Base-by-base conservation (phyloP, 305 asterid species). In the Fraxinus albicans region DNA sequence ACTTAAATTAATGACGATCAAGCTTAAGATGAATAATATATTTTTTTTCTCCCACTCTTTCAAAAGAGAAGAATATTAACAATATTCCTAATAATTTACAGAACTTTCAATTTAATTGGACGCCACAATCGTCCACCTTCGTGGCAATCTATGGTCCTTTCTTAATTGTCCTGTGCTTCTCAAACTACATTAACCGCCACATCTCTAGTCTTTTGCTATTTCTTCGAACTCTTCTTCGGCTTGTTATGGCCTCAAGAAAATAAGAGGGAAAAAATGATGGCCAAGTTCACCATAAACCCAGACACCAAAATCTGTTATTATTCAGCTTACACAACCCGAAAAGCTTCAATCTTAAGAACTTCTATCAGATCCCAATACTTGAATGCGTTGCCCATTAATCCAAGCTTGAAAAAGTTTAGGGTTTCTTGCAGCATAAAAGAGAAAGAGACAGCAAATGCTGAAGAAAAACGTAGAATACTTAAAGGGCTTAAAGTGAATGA, bases 381-480 rank as follows among this genome's bases (percentile, higher is more conserved):
- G 38, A 88, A 83, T 73, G 83, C 86, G 42, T 58, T 84, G 1
- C 86, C 87, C 81, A 80, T 85, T 21, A 90, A 84, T 81, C 89
- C 84, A 42, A 87, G 77, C 70, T 83, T 86, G 83, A 87, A 80
- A 69, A 67, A 27, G 35, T 83, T 86, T 47, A 91, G 92, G 82
- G 90, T 92, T 81, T 89, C 76, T 80, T 96, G 99, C 88, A 89
- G 95, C 81, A 81, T 95, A 42, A 95, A 86, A 76, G 97, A 94
- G 86, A 90, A 85, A 42, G 97, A 89, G 82, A 86, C 82, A 55
- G 89, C 90, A 81, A 85, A 78, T 81, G 84, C 83, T 53, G 89
- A 85, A 0, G 93, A 91, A 83, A 77, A 74, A 33, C 79, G 85
- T 79, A 85, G 84, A 73, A 63, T 84, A 63, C 67, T 86, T 12